Evolutionary conservation across 805 yeast species (phyloP).

Genomic region (Teunomyces pallodes): DNA sequence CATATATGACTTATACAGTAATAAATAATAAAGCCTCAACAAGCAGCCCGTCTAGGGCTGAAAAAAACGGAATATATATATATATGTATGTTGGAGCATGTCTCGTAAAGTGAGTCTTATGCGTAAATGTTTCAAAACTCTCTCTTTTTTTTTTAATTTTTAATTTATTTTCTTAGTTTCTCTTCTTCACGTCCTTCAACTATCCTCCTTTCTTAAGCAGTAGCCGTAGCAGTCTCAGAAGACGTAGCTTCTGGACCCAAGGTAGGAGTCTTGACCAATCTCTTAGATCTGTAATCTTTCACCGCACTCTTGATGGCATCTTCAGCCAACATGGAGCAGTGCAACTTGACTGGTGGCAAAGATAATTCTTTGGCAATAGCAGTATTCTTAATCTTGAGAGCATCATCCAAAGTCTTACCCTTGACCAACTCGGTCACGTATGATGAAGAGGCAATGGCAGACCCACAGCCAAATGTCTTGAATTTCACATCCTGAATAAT

Average conservation of each 20-base stretch:
- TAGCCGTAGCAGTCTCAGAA: constrained; percentile 8
- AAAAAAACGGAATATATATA: not conserved
- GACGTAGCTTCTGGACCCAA: constrained; percentile 38
- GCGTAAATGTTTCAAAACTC: not conserved
- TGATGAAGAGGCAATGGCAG: constrained; percentile 94
- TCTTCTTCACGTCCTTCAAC: no score
- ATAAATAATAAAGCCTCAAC: constrained; percentile 2
- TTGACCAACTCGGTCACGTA: constrained; percentile 93
- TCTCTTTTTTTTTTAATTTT: not conserved
- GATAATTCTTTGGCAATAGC: constrained; percentile 92
- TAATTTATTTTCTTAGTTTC: no score
- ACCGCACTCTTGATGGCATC: constrained; percentile 98
- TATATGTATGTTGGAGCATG: not conserved
- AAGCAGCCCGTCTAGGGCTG: constrained; percentile 1
- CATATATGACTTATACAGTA: constrained; percentile 1
- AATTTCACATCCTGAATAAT: constrained; percentile 92
- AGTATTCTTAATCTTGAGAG: constrained; percentile 87
- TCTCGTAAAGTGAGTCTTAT: not conserved
- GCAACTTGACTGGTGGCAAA: constrained; percentile 95
- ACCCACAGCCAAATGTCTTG: constrained; percentile 99
- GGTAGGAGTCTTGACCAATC: constrained; percentile 52
- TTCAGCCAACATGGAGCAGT: constrained; percentile 98
- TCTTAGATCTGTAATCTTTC: constrained; percentile 88
- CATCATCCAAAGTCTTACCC: constrained; percentile 93
- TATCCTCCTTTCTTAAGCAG: constrained; percentile 9